phyloP scores from a whole-genome alignment of 352 stramenopile species.

The Phytophthora citricola region DNA sequence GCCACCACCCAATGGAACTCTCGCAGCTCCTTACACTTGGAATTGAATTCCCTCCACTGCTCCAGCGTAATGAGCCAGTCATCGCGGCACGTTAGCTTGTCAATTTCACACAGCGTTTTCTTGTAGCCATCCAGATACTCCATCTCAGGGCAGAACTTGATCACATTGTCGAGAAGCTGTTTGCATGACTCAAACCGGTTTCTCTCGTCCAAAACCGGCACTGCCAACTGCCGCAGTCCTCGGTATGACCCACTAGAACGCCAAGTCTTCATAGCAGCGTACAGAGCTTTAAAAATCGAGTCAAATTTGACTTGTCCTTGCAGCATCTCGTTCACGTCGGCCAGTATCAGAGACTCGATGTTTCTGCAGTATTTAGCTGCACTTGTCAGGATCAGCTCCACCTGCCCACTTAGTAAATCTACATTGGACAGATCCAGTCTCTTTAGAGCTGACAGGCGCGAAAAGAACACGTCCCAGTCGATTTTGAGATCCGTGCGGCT shows the following conservation, averaged over 20 bases:
- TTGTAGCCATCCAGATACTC: constrained; percentile 52
- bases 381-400: constrained; percentile 29
- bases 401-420: constrained; percentile 29
- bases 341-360: constrained; percentile 33
- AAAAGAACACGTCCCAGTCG: constrained; percentile 35
- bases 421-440: constrained; percentile 42
- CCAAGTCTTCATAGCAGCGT: constrained; percentile 38
- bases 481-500: constrained; percentile 21
- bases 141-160: constrained; percentile 35
- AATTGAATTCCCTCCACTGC: constrained; percentile 47
- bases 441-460: constrained; percentile 24
- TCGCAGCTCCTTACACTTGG: constrained; percentile 37
- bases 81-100: constrained; percentile 41
- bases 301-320: constrained; percentile 18
- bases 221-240: constrained; percentile 41
- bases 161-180: constrained; percentile 36
- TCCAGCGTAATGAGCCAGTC: constrained; percentile 34
- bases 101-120: constrained; percentile 37
- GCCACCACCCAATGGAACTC: constrained; percentile 52
- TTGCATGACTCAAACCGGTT: constrained; percentile 26
- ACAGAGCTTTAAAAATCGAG: constrained; percentile 34
- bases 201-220: constrained; percentile 24
- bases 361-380: constrained; percentile 36
- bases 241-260: constrained; percentile 9
- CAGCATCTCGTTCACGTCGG: constrained; percentile 12